A percentile compares a stretch with the other conserved stretches of the same genome.
These are phyloP conservation scores for Boletus bicolor DNA, from an alignment of 768 basidiomycete genomes.

Conservation along the genomic window DNA sequence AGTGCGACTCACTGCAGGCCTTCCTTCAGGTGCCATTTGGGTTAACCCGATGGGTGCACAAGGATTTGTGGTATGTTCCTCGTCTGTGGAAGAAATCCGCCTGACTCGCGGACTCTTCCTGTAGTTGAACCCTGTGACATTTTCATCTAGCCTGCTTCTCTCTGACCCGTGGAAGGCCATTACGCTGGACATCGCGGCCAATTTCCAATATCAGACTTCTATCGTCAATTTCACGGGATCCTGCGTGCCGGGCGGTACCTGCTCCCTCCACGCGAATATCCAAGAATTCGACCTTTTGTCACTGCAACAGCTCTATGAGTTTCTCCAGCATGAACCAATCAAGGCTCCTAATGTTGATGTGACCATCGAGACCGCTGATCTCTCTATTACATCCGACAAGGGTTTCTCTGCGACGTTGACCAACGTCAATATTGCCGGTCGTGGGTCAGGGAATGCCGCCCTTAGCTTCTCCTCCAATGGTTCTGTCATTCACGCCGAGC, in stretches of 20 bases:
- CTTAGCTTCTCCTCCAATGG: slow-evolving; percentile 1
- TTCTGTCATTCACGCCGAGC: slow-evolving; percentile 1
- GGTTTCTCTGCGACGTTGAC: slow-evolving; percentile 3
- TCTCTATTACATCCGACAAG: neutral
- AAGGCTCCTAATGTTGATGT: slow-evolving; percentile 1
- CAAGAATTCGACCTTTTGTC: neutral
- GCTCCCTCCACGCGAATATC: neutral
- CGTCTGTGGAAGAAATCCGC: neutral
- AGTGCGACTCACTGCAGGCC: neutral
- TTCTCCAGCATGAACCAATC: neutral
- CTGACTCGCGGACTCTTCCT: neutral
- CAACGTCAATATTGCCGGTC: slow-evolving; percentile 1
- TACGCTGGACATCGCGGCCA: neutral
- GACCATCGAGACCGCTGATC: slow-evolving; percentile 3
- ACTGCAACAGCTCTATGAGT: neutral
- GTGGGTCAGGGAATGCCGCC: neutral
- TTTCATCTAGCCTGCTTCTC: neutral
- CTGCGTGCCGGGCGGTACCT: neutral
- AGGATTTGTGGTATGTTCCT: neutral
- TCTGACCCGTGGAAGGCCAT: slow-evolving; percentile 2
- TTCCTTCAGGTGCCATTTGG: slow-evolving; percentile 4
- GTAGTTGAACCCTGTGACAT: slow-evolving; percentile 3
- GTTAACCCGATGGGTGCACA: slow-evolving; percentile 3
- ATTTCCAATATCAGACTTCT: neutral
- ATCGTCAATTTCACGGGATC: neutral